Conservation (phyloP, 768 basidiomycete species). For the Lentinula raphanica region DNA sequence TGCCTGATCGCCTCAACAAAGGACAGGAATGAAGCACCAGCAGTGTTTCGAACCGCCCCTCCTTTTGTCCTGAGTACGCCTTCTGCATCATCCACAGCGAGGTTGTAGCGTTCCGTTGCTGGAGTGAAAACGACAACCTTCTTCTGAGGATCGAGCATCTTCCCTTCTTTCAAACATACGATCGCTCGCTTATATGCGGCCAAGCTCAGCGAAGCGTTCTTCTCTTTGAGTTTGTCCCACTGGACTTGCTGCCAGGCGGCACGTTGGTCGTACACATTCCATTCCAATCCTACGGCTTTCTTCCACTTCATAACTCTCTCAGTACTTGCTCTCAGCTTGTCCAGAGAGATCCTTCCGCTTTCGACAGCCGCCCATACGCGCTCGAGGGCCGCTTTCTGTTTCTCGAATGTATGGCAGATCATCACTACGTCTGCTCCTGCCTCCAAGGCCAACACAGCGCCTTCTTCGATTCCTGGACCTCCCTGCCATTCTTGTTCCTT, state of each 20-base stretch:
- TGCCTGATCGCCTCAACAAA: constrained; percentile 36
- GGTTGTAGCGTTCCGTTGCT: constrained; percentile 49
- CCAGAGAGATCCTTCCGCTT: constrained; percentile 34
- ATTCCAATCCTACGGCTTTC: constrained; percentile 39
- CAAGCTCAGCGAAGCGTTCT: constrained; percentile 36
- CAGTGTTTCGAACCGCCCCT: constrained; percentile 50
- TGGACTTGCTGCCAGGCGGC: constrained; percentile 16
- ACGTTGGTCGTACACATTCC: constrained; percentile 33
- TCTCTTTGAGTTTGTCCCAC: constrained; percentile 33
- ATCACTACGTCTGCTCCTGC: constrained; percentile 72
- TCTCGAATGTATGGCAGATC: constrained; percentile 60
- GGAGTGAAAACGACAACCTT: constrained; percentile 51
- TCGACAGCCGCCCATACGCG: constrained; percentile 46
- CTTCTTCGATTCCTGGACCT: constrained; percentile 42
- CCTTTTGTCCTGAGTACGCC: constrained; percentile 34
- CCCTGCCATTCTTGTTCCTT: constrained; percentile 18
- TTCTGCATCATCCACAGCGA: constrained; percentile 55
- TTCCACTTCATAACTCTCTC: constrained; percentile 47
- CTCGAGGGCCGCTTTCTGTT: constrained; percentile 51
- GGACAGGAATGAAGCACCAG: constrained; percentile 48
- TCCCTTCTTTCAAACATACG: constrained; percentile 36
- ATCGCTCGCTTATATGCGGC: constrained; percentile 44
- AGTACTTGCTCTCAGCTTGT: constrained; percentile 36
- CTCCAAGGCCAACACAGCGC: constrained; percentile 49
- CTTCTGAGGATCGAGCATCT: constrained; percentile 29